A percentile compares a stretch with the other conserved stretches of the same genome.
Evolutionary conservation across 2,329 filamentous ascomycete species (phyloP).

Genomic region (Neoscytalidium dimidiatum): DNA sequence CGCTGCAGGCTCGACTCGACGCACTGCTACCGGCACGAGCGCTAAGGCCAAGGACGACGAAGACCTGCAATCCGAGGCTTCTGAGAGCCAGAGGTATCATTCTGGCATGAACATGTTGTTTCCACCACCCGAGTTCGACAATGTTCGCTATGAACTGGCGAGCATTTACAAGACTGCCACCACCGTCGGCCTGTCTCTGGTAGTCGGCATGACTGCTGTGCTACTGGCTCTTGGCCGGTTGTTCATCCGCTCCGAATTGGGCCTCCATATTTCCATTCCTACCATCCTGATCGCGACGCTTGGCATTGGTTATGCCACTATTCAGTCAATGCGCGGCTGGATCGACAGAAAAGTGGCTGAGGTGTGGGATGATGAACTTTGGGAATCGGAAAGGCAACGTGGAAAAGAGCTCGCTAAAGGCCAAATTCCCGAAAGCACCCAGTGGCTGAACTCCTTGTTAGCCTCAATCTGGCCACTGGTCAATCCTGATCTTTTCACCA

Average conservation of each 20-base stretch:
- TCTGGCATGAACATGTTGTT: conserved; percentile 52
- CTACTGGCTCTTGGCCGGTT: conserved; percentile 26
- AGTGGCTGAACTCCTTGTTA: conserved; percentile 72
- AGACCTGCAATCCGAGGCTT: conserved; percentile 41
- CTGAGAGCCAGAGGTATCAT: conserved; percentile 29
- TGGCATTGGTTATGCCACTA: conserved; percentile 33
- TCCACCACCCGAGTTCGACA: conserved; percentile 54
- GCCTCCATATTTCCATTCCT: conserved; percentile 31
- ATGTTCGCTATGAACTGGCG: conserved; percentile 46
- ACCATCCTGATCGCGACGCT: conserved; percentile 26
- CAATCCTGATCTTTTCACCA: conserved; percentile 73
- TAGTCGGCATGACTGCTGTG: conserved; percentile 38
- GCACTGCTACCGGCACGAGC: conserved; percentile 48
- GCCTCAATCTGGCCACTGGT: conserved; percentile 72
- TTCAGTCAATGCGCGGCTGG: conserved; percentile 59
- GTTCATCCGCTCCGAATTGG: conserved; percentile 10
- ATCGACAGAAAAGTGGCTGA: conserved; percentile 61
- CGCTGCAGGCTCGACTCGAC: conserved; percentile 40
- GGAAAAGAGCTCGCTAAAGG: conserved; percentile 50
- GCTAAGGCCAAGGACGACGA: conserved; percentile 42
- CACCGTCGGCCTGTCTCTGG: conserved; percentile 39
- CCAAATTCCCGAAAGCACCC: conserved; percentile 63
- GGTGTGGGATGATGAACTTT: conserved; percentile 69
- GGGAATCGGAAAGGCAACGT: conserved; percentile 63
- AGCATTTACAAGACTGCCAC: conserved; percentile 49